phyloP scores from a whole-genome alignment of 805 yeast species.

The Candida glaebosa region DNA sequence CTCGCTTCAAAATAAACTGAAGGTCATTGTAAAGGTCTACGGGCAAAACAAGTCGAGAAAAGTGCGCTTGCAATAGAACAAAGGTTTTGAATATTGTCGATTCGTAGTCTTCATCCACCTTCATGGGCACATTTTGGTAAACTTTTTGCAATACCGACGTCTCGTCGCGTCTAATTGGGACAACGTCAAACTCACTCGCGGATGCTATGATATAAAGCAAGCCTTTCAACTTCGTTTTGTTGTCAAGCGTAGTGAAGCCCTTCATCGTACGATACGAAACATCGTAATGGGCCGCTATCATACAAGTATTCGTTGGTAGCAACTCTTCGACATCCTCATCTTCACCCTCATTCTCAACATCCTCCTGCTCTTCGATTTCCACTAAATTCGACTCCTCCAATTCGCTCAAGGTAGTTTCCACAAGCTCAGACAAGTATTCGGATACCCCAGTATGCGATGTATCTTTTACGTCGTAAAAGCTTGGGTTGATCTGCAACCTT shows the following conservation, averaged over 20 bases:
- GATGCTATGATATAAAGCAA: conserved; percentile 63
- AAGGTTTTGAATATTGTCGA: conserved; percentile 70
- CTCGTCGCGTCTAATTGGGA: conserved; percentile 66
- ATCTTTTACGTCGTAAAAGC: conserved; percentile 78
- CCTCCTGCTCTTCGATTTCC: conserved; percentile 47
- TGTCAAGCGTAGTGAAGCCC: conserved; percentile 50
- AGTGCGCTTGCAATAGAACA: conserved; percentile 74
- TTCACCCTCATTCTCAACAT: conserved; percentile 33
- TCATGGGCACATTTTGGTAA: conserved; percentile 62
- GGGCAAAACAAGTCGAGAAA: conserved; percentile 62
- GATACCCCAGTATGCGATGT: conserved; percentile 66
- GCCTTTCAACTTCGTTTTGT: conserved; percentile 55
- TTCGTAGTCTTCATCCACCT: conserved; percentile 40
- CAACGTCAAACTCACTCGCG: conserved; percentile 65
- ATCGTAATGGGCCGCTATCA: conserved; percentile 72
- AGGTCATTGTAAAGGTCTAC: conserved; percentile 58
- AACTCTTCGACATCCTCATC: conserved; percentile 35
- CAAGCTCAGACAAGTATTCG: conserved; percentile 76
- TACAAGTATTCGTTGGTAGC: conserved; percentile 62
- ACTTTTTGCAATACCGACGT: conserved; percentile 43
- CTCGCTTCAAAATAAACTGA: conserved; percentile 44
- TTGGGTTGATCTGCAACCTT: conserved; percentile 77
- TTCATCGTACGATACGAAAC: conserved; percentile 67
- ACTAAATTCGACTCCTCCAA: conserved; percentile 58
- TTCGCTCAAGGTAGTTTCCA: conserved; percentile 68